Evolutionary conservation across 2,329 filamentous ascomycete genomes (phyloP), one percentile per base, ranked within the genome.

Genomic region (Beauveria varroae): DNA sequence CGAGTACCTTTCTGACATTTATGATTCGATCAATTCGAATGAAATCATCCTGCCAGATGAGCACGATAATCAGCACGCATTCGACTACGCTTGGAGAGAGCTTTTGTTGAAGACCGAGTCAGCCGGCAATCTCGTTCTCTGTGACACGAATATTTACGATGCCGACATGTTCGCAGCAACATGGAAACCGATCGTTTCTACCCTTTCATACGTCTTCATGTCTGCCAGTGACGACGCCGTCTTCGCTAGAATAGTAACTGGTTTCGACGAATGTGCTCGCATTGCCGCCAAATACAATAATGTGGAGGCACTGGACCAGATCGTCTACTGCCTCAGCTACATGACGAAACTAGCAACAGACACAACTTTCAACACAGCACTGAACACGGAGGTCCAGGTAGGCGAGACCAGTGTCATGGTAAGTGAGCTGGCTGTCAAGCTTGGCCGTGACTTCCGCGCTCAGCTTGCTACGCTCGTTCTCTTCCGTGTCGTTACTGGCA

Each of bases 41-140:
- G 95, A 99, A 74, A 99, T 99, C 65, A 97, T 99, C 65, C 78
- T 99, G 24, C 95, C 95, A 0, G 95, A 98, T 66, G 95, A 99
- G 74, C 95, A 98, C 72, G 93, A 97, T 71, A 97, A 96, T 73
- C 90, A 93, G 72, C 89, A 96, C 75, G 93, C 92, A 1, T 98
- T 98, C 70, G 93, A 98, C 72, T 95, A 96, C 74, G 93, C 95
- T 2, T 99, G 95, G 95, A 93, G 93, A 72, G 95, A 99, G 73
- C 78, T 99, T 12, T 78, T 98, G 46, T 77, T 92, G 65, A 98
- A 98, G 76, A 88, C 92, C 0, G 86, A 90, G 65, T 85, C 86
- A 7, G 85, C 91, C 0, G 87, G 89, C 1, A 83, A 87, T 57
- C 79, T 98, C 50, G 78, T 89, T 40, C 79, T 93, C 34, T 96